phyloP scores from a whole-genome alignment of 352 stramenopile species.

The Globisporangium recalcitrans region DNA sequence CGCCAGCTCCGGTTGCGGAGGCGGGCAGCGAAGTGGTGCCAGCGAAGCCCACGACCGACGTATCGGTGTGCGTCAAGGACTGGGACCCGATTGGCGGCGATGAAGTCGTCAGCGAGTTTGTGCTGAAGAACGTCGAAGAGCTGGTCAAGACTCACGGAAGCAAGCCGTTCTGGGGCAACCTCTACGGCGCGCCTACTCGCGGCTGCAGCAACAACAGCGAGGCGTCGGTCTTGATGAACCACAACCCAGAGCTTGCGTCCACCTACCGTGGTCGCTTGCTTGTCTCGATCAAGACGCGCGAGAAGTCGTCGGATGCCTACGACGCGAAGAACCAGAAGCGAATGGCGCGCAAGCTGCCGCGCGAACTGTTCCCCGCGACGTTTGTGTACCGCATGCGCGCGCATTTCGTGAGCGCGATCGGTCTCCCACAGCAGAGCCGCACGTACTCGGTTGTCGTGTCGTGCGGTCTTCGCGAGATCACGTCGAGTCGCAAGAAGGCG shows the following conservation, averaged over 20 bases:
- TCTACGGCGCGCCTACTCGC: slow-evolving; percentile 63
- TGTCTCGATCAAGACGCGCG: slow-evolving; percentile 45
- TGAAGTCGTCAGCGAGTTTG: slow-evolving; percentile 54
- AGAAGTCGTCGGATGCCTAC: slow-evolving; percentile 51
- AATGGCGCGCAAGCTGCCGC: slow-evolving; percentile 41
- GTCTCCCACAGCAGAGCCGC: slow-evolving; percentile 35
- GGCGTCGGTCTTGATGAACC: slow-evolving; percentile 55
- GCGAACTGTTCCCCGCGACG: slow-evolving; percentile 42
- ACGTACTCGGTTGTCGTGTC: slow-evolving; percentile 51
- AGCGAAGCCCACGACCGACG: slow-evolving; percentile 3
- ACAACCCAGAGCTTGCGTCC: slow-evolving; percentile 42
- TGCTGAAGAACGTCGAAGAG: slow-evolving; percentile 33
- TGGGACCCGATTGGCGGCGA: slow-evolving; percentile 63
- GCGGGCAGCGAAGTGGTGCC: background rate
- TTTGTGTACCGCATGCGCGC: slow-evolving; percentile 60
- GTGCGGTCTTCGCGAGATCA: slow-evolving; percentile 53
- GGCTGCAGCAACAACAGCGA: slow-evolving; percentile 40
- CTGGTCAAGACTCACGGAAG: slow-evolving; percentile 25
- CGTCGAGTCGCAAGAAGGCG: slow-evolving; percentile 45
- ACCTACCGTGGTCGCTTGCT: slow-evolving; percentile 80
- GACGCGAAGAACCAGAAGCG: slow-evolving; percentile 72
- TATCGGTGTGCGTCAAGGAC: slow-evolving; percentile 59
- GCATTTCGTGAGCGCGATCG: slow-evolving; percentile 57
- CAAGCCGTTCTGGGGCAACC: slow-evolving; percentile 64
- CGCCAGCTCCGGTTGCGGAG: slow-evolving; percentile 9